Percentiles rank a stretch among this genome's conserved stretches.
Evolutionary conservation across 1,284 basidiomycete genomes (phyloP).

Genomic region (Ustilago xerochloae): DNA sequence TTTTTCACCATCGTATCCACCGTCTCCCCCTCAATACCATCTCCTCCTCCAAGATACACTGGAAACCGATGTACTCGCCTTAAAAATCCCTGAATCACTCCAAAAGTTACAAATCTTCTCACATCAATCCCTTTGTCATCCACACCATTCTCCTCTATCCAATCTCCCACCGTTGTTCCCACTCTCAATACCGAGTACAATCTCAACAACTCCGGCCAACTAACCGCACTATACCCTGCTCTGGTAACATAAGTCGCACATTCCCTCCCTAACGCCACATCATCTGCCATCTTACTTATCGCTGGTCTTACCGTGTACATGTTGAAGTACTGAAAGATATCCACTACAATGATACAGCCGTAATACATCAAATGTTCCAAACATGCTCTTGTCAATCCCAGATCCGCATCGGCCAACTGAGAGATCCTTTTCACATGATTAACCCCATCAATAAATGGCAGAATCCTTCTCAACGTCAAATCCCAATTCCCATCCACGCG

Average conservation of each 20-base stretch:
- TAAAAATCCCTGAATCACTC: conserved; percentile 98
- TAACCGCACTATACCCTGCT: conserved; percentile 72
- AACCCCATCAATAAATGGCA: conserved; percentile 83
- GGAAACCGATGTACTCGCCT: conserved; percentile 93
- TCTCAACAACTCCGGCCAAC: conserved; percentile 74
- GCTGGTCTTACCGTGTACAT: conserved; percentile 90
- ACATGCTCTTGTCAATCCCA: conserved; percentile 83
- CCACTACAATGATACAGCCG: conserved; percentile 93
- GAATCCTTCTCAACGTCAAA: conserved; percentile 82
- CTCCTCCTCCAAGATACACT: conserved; percentile 71
- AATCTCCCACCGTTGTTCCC: conserved; percentile 84
- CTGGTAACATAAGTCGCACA: conserved; percentile 89
- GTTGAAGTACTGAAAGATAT: conserved; percentile 93
- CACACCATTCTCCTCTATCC: conserved; percentile 81
- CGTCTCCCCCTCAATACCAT: conserved; percentile 15
- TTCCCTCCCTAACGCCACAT: conserved; percentile 83
- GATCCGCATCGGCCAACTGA: conserved; percentile 88
- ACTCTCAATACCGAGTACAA: conserved; percentile 88
- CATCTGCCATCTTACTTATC: conserved; percentile 84
- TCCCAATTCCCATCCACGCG: conserved; percentile 94
- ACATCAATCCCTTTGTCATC: conserved; percentile 81
- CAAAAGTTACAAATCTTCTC: conserved; percentile 94
- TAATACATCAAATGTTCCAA: conserved; percentile 96
- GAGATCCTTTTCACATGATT: conserved; percentile 93
- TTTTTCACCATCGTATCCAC: conserved; percentile 30